Evolutionary conservation across 352 stramenopile genomes (phyloP), one percentile per base, ranked within the genome.

Genomic region (Phytopythium helicoides): DNA sequence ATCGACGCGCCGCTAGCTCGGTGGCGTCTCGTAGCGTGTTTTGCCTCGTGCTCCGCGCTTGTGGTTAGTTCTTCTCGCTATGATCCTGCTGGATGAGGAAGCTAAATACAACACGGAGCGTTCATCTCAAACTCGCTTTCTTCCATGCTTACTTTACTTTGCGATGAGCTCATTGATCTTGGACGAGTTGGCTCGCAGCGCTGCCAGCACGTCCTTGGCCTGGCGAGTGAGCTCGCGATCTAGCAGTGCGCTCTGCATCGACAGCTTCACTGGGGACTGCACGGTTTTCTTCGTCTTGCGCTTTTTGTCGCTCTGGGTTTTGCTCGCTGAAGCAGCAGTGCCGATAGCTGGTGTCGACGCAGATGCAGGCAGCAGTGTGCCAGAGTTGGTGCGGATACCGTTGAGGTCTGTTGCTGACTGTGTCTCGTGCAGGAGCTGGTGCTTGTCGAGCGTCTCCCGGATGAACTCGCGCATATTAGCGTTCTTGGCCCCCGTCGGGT

Each of bases 101-200:
- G 15, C 15, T 38, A 25, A 47, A 36, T 36, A n/a, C 40, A 44
- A 37, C 6, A 10, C 26, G 38, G 7, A 39, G 52, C 28, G 28
- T 33, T 33, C 28, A 33, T 33, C 28, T 33, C 28, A 5, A 33
- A 33, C 9, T 33, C 28, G 28, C 28, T 33, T 33, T 33, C 5
- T 9, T 33, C 9, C n/a, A n/a, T 33, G 28, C 28, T 33, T 9
- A 9, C 28, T 33, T 52, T 57, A 68, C 52, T 68, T 66, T 35
- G 71, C 66, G 22, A 90, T 86, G 26, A 92, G 66, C 2, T 87
- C 76, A 41, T 84, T 84, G 50, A 92, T 84, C 58, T 92, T 92
- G 51, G 76, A 85, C 18, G 78, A 68, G 49, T 92, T 92, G 31
- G 72, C 57, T 4, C 81, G 76, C 6, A 92, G 57, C 22, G 67